Base-by-base conservation (phyloP, 2,329 filamentous ascomycete species). In the Thielaviopsis musarum region DNA sequence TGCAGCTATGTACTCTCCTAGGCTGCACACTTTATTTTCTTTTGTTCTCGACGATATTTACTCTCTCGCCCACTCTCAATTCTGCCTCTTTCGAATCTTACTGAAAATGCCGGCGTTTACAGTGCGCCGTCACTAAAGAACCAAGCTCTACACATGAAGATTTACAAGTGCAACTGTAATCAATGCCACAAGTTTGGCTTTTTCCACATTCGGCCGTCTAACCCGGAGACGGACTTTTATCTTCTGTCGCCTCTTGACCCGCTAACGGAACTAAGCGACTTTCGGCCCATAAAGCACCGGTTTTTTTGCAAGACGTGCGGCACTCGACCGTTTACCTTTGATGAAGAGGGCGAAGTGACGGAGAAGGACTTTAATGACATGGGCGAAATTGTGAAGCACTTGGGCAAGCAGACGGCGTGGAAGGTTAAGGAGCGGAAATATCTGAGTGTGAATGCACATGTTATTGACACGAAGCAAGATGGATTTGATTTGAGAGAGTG, bases 91-190 rank as follows among this genome's bases (percentile, higher is more conserved):
- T 45, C n/a, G 13, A 17, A 2, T n/a, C 15, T 45, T n/a, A 17
- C 10, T 21, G 22, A n/a, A 41, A 21, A 61, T 61, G 59, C 34
- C 59, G 30, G 34, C 55, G n/a, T 57, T 61, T 21, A 58, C 59
- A 19, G 24, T n/a, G 30, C 54, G 28, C 38, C 38, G 6, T 7
- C 38, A n/a, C 38, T 13, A 7, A 45, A n/a, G n/a, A 34, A 54
- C 78, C 67, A 77, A 75, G 56, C 76, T 73, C 64, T 83, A 82
- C 54, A 24, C 34, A 24, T 58, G 19, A 75, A 61, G 56, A 58
- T 58, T 34, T 61, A 58, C 56, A 57, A 57, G 26, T 75, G 73
- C 67, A 76, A 75, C 62, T 76, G 73, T 65, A 70, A 66, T n/a
- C 71, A 70, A 15, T 76, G 73, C 65, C 70, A 73, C 51, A 76